Evolutionary conservation across 768 basidiomycete genomes (phyloP).

Genomic region (Boletus subparvulus): DNA sequence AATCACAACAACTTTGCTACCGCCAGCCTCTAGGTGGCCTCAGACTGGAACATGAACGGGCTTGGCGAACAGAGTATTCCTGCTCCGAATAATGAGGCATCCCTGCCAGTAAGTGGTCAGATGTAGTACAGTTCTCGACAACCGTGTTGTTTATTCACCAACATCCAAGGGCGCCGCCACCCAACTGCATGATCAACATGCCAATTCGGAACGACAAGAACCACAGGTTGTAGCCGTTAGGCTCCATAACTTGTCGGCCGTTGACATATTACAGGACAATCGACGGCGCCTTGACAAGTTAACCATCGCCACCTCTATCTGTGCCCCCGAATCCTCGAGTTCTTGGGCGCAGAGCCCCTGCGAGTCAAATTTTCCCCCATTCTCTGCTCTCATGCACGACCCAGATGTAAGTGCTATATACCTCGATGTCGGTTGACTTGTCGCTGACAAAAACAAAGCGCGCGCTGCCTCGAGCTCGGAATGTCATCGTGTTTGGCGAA

Average conservation of each 20-base stretch:
- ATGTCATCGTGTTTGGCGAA: slow-evolving; percentile 43
- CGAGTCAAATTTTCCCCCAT: slow-evolving; percentile 9
- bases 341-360: slow-evolving; percentile 5
- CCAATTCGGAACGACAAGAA: not conserved
- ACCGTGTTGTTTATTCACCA: slow-evolving; percentile 7
- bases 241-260: not conserved
- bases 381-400: slow-evolving; percentile 9
- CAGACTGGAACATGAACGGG: not conserved
- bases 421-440: not conserved
- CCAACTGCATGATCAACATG: slow-evolving; percentile 1
- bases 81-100: not conserved
- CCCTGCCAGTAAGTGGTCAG: slow-evolving; percentile 3
- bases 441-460: slow-evolving; percentile 8
- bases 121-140: not conserved
- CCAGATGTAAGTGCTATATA: slow-evolving; percentile 6
- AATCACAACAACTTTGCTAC: not conserved
- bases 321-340: not conserved
- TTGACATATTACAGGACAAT: slow-evolving; percentile 11
- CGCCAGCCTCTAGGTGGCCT: not conserved
- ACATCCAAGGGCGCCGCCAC: slow-evolving; percentile 2
- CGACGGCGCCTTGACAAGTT: slow-evolving; percentile 7
- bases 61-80: not conserved
- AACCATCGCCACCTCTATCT: slow-evolving; percentile 8
- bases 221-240: not conserved
- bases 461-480: slow-evolving; percentile 16